Evolutionary conservation across 2,329 filamentous ascomycete species (phyloP).

Genomic region (Pyrenophora seminiperda): DNA sequence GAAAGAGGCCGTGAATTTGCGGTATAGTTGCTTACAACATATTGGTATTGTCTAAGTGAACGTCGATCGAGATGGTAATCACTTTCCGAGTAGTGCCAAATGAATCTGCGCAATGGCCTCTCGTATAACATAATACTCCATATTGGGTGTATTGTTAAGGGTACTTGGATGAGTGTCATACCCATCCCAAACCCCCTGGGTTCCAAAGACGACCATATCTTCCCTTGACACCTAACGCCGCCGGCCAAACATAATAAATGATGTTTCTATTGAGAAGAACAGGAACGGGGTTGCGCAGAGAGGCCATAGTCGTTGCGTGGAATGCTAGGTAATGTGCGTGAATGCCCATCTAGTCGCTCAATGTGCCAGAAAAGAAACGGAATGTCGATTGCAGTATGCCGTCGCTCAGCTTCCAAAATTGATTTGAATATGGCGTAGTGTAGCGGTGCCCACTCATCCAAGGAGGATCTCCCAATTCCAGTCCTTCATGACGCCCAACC

Average conservation of each 20-base stretch:
- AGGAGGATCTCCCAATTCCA: slow-evolving; percentile 66
- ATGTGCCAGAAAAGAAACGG: neutral
- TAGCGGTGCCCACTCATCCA: slow-evolving; percentile 15
- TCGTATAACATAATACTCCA: neutral
- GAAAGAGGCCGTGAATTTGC: neutral
- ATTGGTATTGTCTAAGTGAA: neutral
- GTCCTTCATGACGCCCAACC: slow-evolving; percentile 73
- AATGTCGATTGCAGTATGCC: too few species aligned
- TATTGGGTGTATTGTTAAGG: neutral
- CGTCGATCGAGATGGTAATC: neutral
- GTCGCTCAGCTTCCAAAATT: too few species aligned
- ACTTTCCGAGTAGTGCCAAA: neutral
- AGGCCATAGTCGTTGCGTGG: too few species aligned
- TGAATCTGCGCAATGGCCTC: neutral
- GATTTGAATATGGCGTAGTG: neutral
- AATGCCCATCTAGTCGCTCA: neutral
- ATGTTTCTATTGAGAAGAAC: too few species aligned
- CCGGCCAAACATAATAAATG: neutral
- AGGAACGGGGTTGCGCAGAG: too few species aligned
- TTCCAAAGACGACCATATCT: neutral
- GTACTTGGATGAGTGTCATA: neutral
- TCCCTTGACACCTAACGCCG: neutral
- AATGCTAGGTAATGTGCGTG: too few species aligned
- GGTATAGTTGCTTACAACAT: too few species aligned
- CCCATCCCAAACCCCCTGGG: neutral